Conservation (phyloP, 768 basidiomycete genomes). For the Scleroderma citrinum region DNA sequence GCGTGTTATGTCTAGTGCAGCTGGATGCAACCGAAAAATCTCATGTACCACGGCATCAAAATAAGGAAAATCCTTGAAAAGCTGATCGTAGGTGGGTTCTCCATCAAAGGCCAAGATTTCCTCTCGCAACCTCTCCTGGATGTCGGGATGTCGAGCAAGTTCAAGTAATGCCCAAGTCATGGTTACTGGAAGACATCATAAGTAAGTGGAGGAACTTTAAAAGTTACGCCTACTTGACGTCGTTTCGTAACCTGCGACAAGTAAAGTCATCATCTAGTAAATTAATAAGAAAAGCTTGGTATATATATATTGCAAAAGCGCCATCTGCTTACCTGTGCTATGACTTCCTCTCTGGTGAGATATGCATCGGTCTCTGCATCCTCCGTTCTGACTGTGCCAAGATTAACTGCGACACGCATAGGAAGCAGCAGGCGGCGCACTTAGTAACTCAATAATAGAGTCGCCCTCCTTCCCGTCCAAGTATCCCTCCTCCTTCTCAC, state of each 20-base stretch:
- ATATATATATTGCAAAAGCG: neutral
- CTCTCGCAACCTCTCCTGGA: slow-evolving; percentile 43
- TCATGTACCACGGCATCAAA: slow-evolving; percentile 48
- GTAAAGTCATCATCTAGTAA: slow-evolving; percentile 12
- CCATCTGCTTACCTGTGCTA: slow-evolving; percentile 13
- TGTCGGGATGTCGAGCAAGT: slow-evolving; percentile 37
- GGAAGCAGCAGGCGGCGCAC: slow-evolving; percentile 13
- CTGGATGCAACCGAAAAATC: slow-evolving; percentile 37
- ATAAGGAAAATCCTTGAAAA: slow-evolving; percentile 44
- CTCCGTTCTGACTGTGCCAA: slow-evolving; percentile 32
- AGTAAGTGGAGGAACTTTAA: neutral
- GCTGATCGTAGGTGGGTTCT: slow-evolving; percentile 52
- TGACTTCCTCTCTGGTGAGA: slow-evolving; percentile 23
- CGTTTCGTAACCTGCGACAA: slow-evolving; percentile 20
- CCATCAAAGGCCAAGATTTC: slow-evolving; percentile 38
- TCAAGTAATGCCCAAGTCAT: slow-evolving; percentile 51
- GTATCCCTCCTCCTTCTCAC: slow-evolving; percentile 23
- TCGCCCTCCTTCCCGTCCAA: slow-evolving; percentile 17
- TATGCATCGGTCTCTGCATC: slow-evolving; percentile 15
- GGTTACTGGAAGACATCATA: neutral
- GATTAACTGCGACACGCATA: neutral
- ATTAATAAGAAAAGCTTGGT: neutral
- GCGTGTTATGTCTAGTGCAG: slow-evolving; percentile 19
- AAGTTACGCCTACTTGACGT: slow-evolving; percentile 10
- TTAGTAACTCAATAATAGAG: slow-evolving; percentile 21